Evolutionary conservation across 1,284 basidiomycete species (phyloP).

Genomic region (Cystobasidium pallidum): DNA sequence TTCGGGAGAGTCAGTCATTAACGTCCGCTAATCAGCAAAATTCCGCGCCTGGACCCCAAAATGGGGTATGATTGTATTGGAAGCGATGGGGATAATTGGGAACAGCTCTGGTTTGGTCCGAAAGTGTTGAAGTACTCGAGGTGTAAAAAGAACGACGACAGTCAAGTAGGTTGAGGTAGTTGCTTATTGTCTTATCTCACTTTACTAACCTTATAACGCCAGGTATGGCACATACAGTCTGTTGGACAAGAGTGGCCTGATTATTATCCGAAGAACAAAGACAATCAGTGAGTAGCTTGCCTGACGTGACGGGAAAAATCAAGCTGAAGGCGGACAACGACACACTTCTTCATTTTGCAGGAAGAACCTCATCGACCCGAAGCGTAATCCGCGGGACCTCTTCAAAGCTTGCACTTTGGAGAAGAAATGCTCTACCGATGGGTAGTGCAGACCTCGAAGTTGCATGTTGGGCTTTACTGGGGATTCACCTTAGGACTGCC

Average conservation of each 20-base stretch:
- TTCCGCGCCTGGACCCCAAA: background rate
- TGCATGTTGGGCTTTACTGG: too few relatives aligned
- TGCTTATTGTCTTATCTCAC: too few relatives aligned
- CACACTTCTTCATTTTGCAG: background rate
- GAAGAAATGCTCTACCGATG: too few relatives aligned
- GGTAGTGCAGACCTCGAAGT: too few relatives aligned
- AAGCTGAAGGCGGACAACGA: too few relatives aligned
- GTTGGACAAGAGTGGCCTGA: slow-evolving; percentile 4
- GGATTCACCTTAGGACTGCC: too few relatives aligned
- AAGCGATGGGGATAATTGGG: background rate
- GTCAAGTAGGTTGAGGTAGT: background rate
- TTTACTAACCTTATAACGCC: background rate
- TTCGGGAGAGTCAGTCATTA: background rate
- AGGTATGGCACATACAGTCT: slow-evolving; percentile 10
- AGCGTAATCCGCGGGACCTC: background rate
- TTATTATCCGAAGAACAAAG: background rate
- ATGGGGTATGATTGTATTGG: background rate
- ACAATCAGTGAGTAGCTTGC: background rate
- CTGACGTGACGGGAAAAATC: too few relatives aligned
- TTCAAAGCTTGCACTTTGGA: background rate
- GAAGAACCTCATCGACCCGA: background rate
- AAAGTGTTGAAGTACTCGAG: background rate
- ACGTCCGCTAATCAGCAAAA: background rate
- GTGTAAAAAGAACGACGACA: background rate
- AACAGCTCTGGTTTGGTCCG: background rate